Conservation (phyloP, 164 flowering plant genomes). For the Nymphaea thermarum region DNA sequence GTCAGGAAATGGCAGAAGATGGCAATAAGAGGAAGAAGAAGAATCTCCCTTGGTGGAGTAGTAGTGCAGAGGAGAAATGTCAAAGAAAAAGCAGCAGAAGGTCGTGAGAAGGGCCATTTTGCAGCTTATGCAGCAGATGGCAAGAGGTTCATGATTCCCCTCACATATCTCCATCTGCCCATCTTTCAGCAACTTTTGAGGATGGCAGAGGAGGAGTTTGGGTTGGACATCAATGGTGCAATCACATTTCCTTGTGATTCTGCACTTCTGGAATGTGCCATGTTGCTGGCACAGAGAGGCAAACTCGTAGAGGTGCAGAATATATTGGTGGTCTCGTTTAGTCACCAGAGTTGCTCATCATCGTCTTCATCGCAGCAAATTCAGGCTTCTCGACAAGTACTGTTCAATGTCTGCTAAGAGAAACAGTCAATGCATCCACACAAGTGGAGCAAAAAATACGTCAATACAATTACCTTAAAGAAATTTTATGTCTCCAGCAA, state of each 20-base stretch:
- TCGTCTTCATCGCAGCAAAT: not conserved
- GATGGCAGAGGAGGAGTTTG: conserved; percentile 22
- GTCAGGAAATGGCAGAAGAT: conserved; percentile 9
- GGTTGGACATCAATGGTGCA: conserved; percentile 12
- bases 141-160: conserved; percentile 13
- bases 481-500: too few species aligned
- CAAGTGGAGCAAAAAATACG: not conserved
- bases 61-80: too few species aligned
- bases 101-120: conserved; percentile 10
- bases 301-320: conserved; percentile 7
- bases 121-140: conserved; percentile 8
- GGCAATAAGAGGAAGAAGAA: not conserved
- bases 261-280: conserved; percentile 10
- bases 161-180: conserved; percentile 9
- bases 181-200: conserved; percentile 17
- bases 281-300: conserved; percentile 6
- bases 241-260: conserved; percentile 17
- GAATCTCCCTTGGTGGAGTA: not conserved
- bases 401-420: too few species aligned
- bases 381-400: too few species aligned
- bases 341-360: not conserved
- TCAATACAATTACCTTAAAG: too few species aligned
- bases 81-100: too few species aligned
- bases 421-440: too few species aligned
- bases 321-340: not conserved